Percentiles rank a stretch among this genome's conserved stretches.
phyloP scores from a whole-genome alignment of 805 yeast genomes.

The Wickerhamiella sorbophila region DNA sequence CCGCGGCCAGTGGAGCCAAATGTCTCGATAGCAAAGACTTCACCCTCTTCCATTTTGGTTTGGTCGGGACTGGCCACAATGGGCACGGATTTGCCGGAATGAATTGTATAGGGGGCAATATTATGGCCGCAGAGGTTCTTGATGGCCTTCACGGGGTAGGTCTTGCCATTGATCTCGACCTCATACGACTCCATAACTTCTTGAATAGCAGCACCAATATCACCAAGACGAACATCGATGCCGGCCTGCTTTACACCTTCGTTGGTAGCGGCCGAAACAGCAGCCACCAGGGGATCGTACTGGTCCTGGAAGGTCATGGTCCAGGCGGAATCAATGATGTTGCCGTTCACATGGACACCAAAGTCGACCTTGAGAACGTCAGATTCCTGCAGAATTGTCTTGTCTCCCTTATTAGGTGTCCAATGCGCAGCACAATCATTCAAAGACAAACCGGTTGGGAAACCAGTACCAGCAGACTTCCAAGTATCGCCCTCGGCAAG shows the following conservation, averaged over 20 bases:
- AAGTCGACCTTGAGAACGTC: constrained; percentile 95
- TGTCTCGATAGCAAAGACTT: constrained; percentile 94
- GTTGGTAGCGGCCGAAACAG: constrained; percentile 86
- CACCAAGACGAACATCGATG: constrained; percentile 86
- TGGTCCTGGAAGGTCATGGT: constrained; percentile 60
- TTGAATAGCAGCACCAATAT: constrained; percentile 90
- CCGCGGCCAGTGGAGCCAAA: constrained; percentile 97
- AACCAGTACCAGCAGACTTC: constrained; percentile 72
- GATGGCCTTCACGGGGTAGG: constrained; percentile 74
- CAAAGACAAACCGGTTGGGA: constrained; percentile 93
- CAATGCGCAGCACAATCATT: constrained; percentile 96
- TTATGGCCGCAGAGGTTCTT: constrained; percentile 91
- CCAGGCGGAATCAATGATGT: constrained; percentile 88
- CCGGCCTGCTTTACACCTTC: constrained; percentile 91
- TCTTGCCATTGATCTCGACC: constrained; percentile 75
- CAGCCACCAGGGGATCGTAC: constrained; percentile 64
- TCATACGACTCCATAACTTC: constrained; percentile 97
- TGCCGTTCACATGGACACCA: constrained; percentile 93
- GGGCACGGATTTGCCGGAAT: constrained; percentile 93
- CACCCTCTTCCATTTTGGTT: constrained; percentile 99
- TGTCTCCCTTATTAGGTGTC: constrained; percentile 93
- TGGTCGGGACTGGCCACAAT: constrained; percentile 85
- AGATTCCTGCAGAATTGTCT: constrained; percentile 59
- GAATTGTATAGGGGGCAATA: constrained; percentile 71
- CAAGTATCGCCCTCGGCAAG: constrained; percentile 49